Base-by-base conservation (phyloP, 768 basidiomycete genomes). In the Tylopilus cervinicoccineus region DNA sequence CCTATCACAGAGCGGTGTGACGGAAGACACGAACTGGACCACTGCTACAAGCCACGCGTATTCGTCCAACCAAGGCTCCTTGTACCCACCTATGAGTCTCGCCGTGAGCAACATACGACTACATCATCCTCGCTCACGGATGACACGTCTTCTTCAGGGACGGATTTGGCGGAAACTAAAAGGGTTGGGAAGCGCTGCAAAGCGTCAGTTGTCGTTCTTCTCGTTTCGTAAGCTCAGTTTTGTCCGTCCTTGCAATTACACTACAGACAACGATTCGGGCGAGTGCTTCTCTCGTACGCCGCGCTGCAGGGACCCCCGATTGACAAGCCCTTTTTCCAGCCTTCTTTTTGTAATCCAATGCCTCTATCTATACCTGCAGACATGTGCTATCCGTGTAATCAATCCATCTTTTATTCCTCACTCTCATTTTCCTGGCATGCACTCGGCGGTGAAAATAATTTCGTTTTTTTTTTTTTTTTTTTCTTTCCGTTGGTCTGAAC, bases 221-320 rank as follows among this genome's bases (percentile, higher is more conserved):
- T 55, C 58, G 8, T 52, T 51, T 34, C 57, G 45, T 27, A 57
- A 49, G 20, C 26, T 54, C 4, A 29, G 20, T 13, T 43, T 50
- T 36, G n/a, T 37, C 14, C 60, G 50, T 23, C 63, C 65, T 24
- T 55, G 65, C 28, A 57, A 60, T 22, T 48, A 51, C 31, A 45
- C 36, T 7, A 20, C 44, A 11, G 54, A 60, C 4, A 27, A 55
- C 16, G 65, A 65, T 40, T 49, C 65, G 48, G 63, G 65, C 43
- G 24, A 45, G 65, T 53, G 6, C 7, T 26, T 6, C 10, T 14
- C 24, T 24, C 29, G 22, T 19, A 12, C 11, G 12, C 16, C 28
- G 22, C 5, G 32, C 33, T 28, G 14, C n/a, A n/a, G n/a, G n/a
- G n/a, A n/a, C 24, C 13, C 23, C 47, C 14, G 0, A 33, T 28